Evolutionary conservation across 306 rosid species (phyloP).

Genomic region (Pyrus pyrifolia): DNA sequence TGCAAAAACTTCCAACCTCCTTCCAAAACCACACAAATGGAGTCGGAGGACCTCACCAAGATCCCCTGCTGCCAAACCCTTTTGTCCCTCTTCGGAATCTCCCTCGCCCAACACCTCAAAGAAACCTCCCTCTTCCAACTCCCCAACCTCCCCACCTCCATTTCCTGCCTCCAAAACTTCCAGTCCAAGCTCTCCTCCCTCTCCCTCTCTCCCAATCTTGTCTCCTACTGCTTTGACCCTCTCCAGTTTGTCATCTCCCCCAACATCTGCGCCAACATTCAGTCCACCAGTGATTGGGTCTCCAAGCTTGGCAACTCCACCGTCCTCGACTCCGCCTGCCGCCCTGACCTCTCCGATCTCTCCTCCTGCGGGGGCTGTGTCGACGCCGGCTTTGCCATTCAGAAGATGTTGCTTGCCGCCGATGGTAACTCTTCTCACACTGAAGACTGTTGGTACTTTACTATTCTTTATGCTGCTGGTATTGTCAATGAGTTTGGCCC

Average conservation of each 20-base stretch:
- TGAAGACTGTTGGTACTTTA: constrained; percentile 43
- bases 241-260: constrained; percentile 49
- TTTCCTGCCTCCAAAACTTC: constrained; percentile 53
- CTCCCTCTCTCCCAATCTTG: constrained; percentile 33
- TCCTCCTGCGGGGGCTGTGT: constrained; percentile 57
- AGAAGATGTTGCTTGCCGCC: constrained; percentile 19
- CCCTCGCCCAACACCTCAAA: constrained; percentile 54
- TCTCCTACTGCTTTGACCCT: constrained; percentile 46
- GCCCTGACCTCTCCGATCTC: constrained; percentile 45
- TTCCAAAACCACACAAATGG: neutral
- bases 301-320: constrained; percentile 36
- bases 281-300: constrained; percentile 52
- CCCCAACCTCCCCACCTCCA: constrained; percentile 43
- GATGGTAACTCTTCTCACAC: constrained; percentile 66
- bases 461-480: constrained; percentile 84
- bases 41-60: neutral
- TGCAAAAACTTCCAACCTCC: constrained; percentile 40
- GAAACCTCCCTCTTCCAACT: constrained; percentile 62
- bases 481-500: constrained; percentile 75
- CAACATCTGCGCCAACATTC: constrained; percentile 51
- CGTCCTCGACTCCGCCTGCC: constrained; percentile 43
- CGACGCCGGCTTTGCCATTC: constrained; percentile 40
- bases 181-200: constrained; percentile 50
- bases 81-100: constrained; percentile 51
- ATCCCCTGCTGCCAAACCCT: constrained; percentile 52